phyloP scores from a whole-genome alignment of 2,329 filamentous ascomycete genomes.

The Talaromyces albobiverticillius region DNA sequence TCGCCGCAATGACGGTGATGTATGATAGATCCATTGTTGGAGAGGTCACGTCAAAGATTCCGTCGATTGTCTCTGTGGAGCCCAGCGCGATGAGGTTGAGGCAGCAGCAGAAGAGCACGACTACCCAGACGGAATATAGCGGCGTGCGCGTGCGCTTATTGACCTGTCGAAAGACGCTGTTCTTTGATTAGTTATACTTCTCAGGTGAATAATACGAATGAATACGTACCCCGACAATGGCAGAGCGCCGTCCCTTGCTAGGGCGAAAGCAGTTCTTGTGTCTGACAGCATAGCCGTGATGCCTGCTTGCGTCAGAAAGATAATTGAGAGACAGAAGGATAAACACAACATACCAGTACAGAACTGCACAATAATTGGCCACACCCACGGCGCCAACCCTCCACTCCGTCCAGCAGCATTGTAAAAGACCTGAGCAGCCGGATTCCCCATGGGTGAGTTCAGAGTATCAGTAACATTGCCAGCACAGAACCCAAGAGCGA shows the following conservation, averaged over 20 bases:
- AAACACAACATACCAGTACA: background rate
- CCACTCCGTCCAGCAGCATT: slow-evolving; percentile 44
- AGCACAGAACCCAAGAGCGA: slow-evolving; percentile 55
- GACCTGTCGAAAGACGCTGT: background rate
- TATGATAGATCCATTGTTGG: background rate
- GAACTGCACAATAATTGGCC: background rate
- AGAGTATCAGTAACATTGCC: slow-evolving; percentile 47
- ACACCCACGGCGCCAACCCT: background rate
- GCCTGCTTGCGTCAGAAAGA: background rate
- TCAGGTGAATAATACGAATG: background rate
- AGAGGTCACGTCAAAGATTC: background rate
- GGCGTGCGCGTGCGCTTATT: background rate
- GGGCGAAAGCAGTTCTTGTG: background rate
- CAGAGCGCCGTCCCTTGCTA: background rate
- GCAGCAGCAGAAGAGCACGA: background rate
- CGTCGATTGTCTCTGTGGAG: background rate
- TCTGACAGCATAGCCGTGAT: background rate
- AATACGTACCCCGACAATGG: background rate
- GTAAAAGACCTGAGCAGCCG: slow-evolving; percentile 59
- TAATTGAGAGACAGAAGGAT: background rate
- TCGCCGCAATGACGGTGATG: background rate
- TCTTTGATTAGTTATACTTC: background rate
- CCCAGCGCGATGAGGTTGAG: background rate
- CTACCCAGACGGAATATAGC: background rate
- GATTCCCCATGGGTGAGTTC: slow-evolving; percentile 48